These are phyloP conservation scores for Amphicarpaea edgeworthii DNA, from an alignment of 306 rosid genomes.

Conservation along the genomic window DNA sequence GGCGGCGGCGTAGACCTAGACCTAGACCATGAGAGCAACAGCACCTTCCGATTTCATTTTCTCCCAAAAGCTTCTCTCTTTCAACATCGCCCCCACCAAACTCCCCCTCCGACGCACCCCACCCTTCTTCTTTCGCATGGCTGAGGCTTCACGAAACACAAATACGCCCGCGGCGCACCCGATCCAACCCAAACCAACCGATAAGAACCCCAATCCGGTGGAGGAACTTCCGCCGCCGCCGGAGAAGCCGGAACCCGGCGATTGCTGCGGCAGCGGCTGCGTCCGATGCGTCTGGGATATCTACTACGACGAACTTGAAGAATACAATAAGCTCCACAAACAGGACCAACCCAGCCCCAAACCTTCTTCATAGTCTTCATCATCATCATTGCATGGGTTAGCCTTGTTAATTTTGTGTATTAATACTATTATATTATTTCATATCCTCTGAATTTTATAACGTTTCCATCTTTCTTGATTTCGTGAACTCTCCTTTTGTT, in stretches of 20 bases:
- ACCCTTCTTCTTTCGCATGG: conserved; percentile 46
- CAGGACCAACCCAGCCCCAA: conserved; percentile 32
- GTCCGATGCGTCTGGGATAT: conserved; percentile 94
- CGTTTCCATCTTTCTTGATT: not conserved
- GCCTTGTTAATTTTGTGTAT: not conserved
- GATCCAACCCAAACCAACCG: conserved; percentile 41
- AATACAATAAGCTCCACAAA: conserved; percentile 64
- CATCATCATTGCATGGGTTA: too few relatives aligned
- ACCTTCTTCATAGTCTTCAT: conserved; percentile 40
- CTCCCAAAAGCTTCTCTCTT: conserved; percentile 42
- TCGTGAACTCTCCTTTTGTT: not conserved
- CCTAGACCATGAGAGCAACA: conserved; percentile 32
- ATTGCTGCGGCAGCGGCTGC: conserved; percentile 95
- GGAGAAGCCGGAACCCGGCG: conserved; percentile 86
- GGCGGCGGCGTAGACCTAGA: conserved; percentile 13
- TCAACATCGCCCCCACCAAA: conserved; percentile 7
- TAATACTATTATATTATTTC: not conserved
- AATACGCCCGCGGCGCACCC: conserved; percentile 42
- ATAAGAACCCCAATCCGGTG: not conserved
- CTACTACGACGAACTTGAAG: conserved; percentile 89
- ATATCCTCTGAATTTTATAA: not conserved
- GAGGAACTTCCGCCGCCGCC: conserved; percentile 67
- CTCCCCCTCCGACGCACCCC: conserved; percentile 33
- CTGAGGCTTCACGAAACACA: conserved; percentile 14
- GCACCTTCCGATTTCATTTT: conserved; percentile 36